Percentiles rank a stretch among this genome's conserved stretches.
phyloP scores from a whole-genome alignment of 306 rosid genomes.

The Prunus mira region DNA sequence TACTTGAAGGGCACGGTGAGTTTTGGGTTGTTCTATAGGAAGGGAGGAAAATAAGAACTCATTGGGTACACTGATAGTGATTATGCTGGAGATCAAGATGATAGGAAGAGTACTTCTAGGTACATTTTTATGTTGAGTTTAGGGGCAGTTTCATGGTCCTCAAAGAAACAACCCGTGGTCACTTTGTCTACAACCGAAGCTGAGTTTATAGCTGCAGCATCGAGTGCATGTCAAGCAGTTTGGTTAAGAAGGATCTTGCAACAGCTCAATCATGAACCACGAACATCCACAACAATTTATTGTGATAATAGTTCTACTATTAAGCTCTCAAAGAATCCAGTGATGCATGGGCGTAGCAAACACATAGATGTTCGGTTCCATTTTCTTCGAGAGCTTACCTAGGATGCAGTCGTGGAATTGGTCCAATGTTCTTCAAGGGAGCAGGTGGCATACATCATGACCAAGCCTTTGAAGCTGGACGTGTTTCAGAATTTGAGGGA shows the following conservation, averaged over 20 bases:
- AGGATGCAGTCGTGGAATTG: neutral
- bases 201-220: too few species aligned
- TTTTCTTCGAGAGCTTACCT: too few species aligned
- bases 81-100: neutral
- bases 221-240: too few species aligned
- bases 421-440: neutral
- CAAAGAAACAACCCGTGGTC: neutral
- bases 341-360: neutral
- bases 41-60: neutral
- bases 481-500: neutral
- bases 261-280: too few species aligned
- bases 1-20: neutral
- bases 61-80: neutral
- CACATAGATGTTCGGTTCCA: neutral
- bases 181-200: neutral
- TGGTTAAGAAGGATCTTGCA: too few species aligned
- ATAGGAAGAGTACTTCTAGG: neutral
- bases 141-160: neutral
- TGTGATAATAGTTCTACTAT: neutral
- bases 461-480: neutral
- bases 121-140: neutral
- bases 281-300: rapidly evolving
- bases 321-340: neutral
- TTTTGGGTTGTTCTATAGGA: neutral
- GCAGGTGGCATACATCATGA: neutral